These are phyloP conservation scores for Cotoneaster glaucophyllus DNA, from an alignment of 306 rosid genomes.

Conservation along the genomic window DNA sequence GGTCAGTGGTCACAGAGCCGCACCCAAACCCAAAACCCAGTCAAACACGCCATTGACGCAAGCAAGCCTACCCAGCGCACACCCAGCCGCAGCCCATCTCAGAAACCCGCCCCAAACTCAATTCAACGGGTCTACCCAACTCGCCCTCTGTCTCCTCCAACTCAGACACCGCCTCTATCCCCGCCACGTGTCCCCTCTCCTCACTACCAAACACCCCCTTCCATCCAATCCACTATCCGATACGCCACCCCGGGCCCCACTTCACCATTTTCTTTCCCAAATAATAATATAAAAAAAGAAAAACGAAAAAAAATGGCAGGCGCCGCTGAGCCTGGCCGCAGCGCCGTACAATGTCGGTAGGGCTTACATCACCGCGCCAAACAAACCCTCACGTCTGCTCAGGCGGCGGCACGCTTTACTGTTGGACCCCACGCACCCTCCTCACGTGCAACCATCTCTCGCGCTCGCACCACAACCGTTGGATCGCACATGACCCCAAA, in stretches of 20 bases:
- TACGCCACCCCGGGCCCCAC: conserved; percentile 7
- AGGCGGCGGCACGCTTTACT: conserved; percentile 54
- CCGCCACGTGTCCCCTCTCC: conserved; percentile 54
- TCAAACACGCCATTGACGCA: conserved; percentile 51
- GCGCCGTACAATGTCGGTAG: conserved; percentile 42
- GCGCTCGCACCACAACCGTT: conserved; percentile 10
- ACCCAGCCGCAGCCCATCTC: neutral
- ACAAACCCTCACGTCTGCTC: conserved; percentile 56
- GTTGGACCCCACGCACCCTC: conserved; percentile 14
- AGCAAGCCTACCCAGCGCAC: neutral
- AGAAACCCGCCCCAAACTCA: conserved; percentile 8
- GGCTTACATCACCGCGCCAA: conserved; percentile 51
- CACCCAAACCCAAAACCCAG: conserved; percentile 11
- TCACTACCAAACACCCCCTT: neutral
- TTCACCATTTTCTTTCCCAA: too few species aligned
- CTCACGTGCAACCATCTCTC: neutral
- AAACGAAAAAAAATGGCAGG: conserved; percentile 24
- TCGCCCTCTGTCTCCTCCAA: conserved; percentile 56
- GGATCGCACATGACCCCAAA: neutral
- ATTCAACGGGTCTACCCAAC: conserved; percentile 14
- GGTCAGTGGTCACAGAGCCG: neutral
- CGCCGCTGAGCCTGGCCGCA: conserved; percentile 24
- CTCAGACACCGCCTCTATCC: conserved; percentile 46
- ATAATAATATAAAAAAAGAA: neutral
- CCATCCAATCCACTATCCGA: neutral